These are phyloP conservation scores for Neonectria ditissima DNA, from an alignment of 2,329 filamentous ascomycete species.

Conservation along the genomic window DNA sequence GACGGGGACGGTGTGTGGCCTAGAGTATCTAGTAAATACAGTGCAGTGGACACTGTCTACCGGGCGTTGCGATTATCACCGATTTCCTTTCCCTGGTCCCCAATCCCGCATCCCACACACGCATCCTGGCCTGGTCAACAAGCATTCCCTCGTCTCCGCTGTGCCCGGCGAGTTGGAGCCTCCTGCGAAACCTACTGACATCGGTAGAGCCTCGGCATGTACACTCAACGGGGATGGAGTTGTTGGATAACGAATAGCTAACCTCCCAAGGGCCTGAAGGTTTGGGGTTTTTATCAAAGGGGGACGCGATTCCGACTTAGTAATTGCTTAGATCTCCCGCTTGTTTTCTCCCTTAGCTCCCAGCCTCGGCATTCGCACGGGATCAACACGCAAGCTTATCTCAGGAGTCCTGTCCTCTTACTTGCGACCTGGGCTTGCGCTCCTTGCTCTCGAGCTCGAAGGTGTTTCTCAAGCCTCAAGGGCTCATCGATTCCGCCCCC, in stretches of 20 bases:
- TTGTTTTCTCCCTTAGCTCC: slow-evolving; percentile 3
- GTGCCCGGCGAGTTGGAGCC: slow-evolving; percentile 27
- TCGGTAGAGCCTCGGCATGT: slow-evolving; percentile 13
- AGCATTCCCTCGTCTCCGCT: slow-evolving; percentile 27
- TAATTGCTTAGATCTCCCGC: background rate
- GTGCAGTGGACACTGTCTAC: slow-evolving; percentile 4
- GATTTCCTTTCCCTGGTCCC: background rate
- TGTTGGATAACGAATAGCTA: too few species aligned
- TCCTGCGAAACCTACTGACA: slow-evolving; percentile 23
- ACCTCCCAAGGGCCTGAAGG: background rate
- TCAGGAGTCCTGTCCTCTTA: background rate
- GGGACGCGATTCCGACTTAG: background rate
- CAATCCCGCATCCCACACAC: slow-evolving; percentile 21
- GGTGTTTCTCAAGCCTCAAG: slow-evolving; percentile 5
- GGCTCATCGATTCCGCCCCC: slow-evolving; percentile 9
- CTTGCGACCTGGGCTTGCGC: slow-evolving; percentile 3
- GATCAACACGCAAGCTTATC: slow-evolving; percentile 13
- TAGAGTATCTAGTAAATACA: slow-evolving; percentile 6
- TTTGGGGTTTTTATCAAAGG: slow-evolving; percentile 1
- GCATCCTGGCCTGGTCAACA: slow-evolving; percentile 22
- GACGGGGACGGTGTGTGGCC: background rate
- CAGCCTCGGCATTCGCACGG: background rate
- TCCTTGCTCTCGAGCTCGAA: background rate
- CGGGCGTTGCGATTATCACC: slow-evolving; percentile 4
- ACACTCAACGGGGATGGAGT: slow-evolving; percentile 6